phyloP scores from a whole-genome alignment of 139 green algal genomes.

The Edaphochlamys debaryana region DNA sequence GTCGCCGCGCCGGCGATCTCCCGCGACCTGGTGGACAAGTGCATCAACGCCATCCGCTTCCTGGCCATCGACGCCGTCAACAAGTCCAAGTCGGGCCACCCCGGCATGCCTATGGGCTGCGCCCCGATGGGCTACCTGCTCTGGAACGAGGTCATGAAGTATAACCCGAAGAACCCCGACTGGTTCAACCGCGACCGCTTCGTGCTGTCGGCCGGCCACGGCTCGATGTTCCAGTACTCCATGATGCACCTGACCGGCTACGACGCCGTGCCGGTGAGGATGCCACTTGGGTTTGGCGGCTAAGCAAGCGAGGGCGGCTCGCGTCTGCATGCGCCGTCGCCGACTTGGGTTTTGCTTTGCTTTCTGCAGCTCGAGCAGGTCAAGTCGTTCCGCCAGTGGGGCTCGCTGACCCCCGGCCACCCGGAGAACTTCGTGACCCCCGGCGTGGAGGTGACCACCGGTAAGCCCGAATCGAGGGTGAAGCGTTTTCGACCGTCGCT shows the following conservation, averaged over 20 bases:
- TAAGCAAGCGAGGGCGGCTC: no score
- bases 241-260: slow-evolving; percentile 97
- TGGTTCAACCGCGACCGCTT: slow-evolving; percentile 98
- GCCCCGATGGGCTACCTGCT: slow-evolving; percentile 98
- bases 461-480: slow-evolving; percentile 56
- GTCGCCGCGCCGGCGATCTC: slow-evolving; percentile 34
- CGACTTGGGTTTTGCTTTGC: no score
- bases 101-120: slow-evolving; percentile 96
- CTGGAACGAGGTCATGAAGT: slow-evolving; percentile 95
- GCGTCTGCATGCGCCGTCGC: no score
- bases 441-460: slow-evolving; percentile 98
- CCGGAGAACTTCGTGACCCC: slow-evolving; percentile 98
- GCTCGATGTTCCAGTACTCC: slow-evolving; percentile 99
- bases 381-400: slow-evolving; percentile 98
- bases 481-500: slow-evolving; percentile 13
- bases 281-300: no score
- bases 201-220: slow-evolving; percentile 98
- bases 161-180: slow-evolving; percentile 95
- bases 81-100: slow-evolving; percentile 95
- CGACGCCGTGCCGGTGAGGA: slow-evolving; percentile 80
- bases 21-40: slow-evolving; percentile 61
- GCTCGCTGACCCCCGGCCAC: slow-evolving; percentile 93
- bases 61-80: slow-evolving; percentile 86
- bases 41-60: slow-evolving; percentile 93
- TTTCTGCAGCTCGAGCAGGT: slow-evolving; percentile 90